Evolutionary conservation across 2,329 filamentous ascomycete species (phyloP), one percentile per base, ranked within the genome.

Genomic region (Colletotrichum salicis): DNA sequence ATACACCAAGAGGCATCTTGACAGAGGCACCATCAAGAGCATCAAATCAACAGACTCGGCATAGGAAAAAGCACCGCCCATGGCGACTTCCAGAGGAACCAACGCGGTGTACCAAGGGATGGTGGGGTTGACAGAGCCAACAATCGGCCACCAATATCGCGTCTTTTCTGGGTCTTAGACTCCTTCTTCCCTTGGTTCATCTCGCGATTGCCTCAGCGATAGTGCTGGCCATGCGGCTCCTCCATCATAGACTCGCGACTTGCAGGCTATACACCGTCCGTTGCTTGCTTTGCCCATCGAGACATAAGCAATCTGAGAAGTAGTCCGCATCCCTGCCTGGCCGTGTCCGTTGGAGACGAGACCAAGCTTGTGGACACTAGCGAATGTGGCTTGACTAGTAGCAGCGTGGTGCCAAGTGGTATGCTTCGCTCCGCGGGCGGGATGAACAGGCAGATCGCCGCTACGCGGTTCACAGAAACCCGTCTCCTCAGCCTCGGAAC

Each of bases 141-240:
- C 52, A 57, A 5, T 35, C 35, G 55, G 35, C 52, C 45, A 51
- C 51, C 59, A 64, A 48, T 33, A 64, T 64, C 65, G 55, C 59
- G 65, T 55, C 59, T 60, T 52, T 22, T 57, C 54, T 22, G 27
- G 60, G 70, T 70, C 70, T 70, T 15, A 72, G 66, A 70, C 59
- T 64, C 60, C 65, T 64, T 48, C 52, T 69, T 72, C 70, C 70
- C 70, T 72, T 72, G 65, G 66, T n/a, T 61, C 70, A 72, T 72
- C 55, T 72, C 65, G 70, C 60, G 52, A 72, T 72, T 71, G 65
- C 70, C 35, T 70, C 70, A 64, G 24, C 45, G 45, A 72, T 72
- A 70, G 54, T 72, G 33, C 33, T 15, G 69, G 31, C 54, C 54
- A 51, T 60, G 48, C 59, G 52, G 64, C 31, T 15, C n/a, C 31